These are phyloP conservation scores for Fusarium sp. DNA, from an alignment of 2,329 filamentous ascomycete genomes.

Conservation along the genomic window DNA sequence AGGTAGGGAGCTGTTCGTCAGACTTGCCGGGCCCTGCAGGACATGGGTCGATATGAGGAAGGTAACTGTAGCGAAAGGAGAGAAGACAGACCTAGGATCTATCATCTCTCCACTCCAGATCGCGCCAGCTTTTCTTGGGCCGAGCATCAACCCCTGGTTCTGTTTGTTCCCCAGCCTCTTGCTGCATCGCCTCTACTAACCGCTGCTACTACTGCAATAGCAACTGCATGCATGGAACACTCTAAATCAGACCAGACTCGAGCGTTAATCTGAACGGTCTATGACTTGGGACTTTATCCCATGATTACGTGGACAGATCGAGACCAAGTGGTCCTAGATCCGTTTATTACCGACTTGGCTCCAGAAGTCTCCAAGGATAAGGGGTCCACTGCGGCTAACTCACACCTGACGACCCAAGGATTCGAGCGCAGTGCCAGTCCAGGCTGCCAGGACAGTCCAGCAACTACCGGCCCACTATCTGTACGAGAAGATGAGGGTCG, in stretches of 20 bases:
- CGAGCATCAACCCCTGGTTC: slow-evolving; percentile 23
- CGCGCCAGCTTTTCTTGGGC: slow-evolving; percentile 41
- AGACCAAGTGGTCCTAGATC: slow-evolving; percentile 2
- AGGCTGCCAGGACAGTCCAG: not conserved
- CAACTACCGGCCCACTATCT: slow-evolving; percentile 33
- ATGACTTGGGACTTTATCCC: not conserved
- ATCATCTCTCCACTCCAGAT: slow-evolving; percentile 46
- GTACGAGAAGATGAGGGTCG: slow-evolving; percentile 10
- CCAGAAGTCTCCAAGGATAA: slow-evolving; percentile 3
- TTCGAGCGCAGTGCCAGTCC: not conserved
- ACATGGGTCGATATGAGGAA: slow-evolving; percentile 10
- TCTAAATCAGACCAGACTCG: not conserved
- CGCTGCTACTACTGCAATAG: not conserved
- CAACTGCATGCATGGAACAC: not conserved
- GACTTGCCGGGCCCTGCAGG: slow-evolving; percentile 38
- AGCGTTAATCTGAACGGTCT: not conserved
- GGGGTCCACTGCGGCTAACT: slow-evolving; percentile 18
- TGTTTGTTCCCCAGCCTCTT: slow-evolving; percentile 17
- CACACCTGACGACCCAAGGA: slow-evolving; percentile 3
- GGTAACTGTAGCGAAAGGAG: slow-evolving; percentile 5
- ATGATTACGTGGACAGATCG: slow-evolving; percentile 1
- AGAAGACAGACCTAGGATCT: slow-evolving; percentile 26
- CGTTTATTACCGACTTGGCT: slow-evolving; percentile 12
- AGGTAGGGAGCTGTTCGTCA: slow-evolving; percentile 18
- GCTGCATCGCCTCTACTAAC: slow-evolving; percentile 1